Evolutionary conservation across 1,139 yeast species (phyloP).

Genomic region (Pichia inconspicua): DNA sequence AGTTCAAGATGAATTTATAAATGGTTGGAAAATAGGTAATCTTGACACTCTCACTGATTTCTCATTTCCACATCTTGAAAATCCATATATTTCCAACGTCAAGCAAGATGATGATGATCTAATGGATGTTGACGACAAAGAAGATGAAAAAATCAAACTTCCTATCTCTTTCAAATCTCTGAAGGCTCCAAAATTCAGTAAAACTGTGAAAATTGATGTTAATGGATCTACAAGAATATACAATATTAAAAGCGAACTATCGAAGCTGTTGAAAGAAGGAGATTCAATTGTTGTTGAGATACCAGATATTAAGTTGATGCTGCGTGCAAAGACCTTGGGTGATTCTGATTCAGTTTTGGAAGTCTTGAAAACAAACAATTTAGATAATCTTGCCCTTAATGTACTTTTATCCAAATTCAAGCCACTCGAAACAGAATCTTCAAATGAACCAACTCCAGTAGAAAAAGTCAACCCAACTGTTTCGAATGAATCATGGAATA

Average conservation of each 20-base stretch:
- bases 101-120: conserved; percentile 1
- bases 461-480: neutral
- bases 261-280: conserved; percentile 21
- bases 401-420: conserved; percentile 29
- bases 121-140: neutral
- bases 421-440: neutral
- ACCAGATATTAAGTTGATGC: conserved; percentile 33
- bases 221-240: conserved; percentile 29
- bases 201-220: conserved; percentile 20
- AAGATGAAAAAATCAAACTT: conserved; percentile 9
- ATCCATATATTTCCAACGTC: conserved; percentile 16
- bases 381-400: conserved; percentile 24
- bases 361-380: conserved; percentile 8
- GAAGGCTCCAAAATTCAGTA: conserved; percentile 38
- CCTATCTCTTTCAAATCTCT: conserved; percentile 35
- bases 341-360: conserved; percentile 27
- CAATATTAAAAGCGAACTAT: conserved; percentile 30
- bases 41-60: conserved; percentile 9
- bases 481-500: conserved; percentile 18
- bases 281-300: conserved; percentile 14
- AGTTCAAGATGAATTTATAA: conserved; percentile 2
- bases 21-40: conserved; percentile 2
- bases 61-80: conserved; percentile 14
- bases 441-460: neutral
- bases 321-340: conserved; percentile 43